A percentile compares a stretch with the other conserved stretches of the same genome.
phyloP scores from a whole-genome alignment of 495 filamentous ascomycete species.

The Neurospora sp. region DNA sequence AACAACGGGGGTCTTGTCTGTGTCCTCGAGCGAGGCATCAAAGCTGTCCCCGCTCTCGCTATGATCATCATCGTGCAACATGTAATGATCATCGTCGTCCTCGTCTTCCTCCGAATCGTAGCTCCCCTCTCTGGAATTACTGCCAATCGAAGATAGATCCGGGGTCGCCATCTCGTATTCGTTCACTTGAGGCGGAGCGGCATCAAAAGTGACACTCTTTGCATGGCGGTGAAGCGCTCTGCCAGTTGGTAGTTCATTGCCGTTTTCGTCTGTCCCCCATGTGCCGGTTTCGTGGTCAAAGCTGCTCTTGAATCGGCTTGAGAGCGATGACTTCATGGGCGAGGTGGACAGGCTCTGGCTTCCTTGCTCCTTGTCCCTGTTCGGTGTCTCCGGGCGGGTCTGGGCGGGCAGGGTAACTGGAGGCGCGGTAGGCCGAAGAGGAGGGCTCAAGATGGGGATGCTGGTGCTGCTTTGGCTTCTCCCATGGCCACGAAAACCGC shows the following conservation, averaged over 20 bases:
- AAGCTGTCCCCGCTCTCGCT: constrained; percentile 84
- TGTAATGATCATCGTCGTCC: constrained; percentile 64
- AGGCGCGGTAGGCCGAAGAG: constrained; percentile 24
- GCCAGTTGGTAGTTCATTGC: constrained; percentile 46
- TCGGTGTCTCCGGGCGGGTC: constrained; percentile 46
- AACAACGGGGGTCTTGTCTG: constrained; percentile 93
- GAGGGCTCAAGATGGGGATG: constrained; percentile 34
- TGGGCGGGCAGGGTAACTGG: constrained; percentile 2
- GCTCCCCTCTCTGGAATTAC: constrained; percentile 79
- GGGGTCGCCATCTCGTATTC: constrained; percentile 98
- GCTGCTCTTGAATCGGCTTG: constrained; percentile 59
- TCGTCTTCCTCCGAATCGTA: constrained; percentile 75
- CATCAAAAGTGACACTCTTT: constrained; percentile 95
- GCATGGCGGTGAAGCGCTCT: constrained; percentile 64
- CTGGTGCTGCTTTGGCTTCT: constrained; percentile 39
- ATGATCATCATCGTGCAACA: constrained; percentile 53
- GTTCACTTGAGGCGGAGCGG: constrained; percentile 84
- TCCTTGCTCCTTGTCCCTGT: constrained; percentile 46
- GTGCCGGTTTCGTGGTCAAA: constrained; percentile 62
- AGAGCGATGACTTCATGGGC: constrained; percentile 79
- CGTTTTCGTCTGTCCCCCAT: constrained; percentile 57
- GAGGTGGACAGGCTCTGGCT: constrained; percentile 31
- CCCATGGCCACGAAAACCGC: constrained; percentile 37
- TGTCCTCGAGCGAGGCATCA: constrained; percentile 86
- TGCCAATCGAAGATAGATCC: constrained; percentile 79